These are phyloP conservation scores for Eimeria praecox DNA, from an alignment of 169 alveolate species.

Conservation along the genomic window DNA sequence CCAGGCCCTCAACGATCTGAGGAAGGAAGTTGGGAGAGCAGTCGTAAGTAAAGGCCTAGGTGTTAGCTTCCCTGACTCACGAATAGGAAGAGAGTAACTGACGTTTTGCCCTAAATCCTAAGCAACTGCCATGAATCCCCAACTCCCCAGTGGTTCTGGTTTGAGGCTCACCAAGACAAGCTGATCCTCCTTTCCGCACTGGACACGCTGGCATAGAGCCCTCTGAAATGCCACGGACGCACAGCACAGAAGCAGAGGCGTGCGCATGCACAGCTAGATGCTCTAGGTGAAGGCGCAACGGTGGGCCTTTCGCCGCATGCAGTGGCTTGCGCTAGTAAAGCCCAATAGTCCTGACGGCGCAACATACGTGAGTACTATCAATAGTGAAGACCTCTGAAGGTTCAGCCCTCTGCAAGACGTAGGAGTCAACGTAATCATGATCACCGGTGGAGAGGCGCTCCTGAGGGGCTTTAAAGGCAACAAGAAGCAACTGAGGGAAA, in stretches of 20 bases:
- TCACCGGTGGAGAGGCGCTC: background rate
- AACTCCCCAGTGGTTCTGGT: background rate
- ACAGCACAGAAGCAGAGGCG: background rate
- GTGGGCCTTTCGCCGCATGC: background rate
- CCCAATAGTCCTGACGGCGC: background rate
- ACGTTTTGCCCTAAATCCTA: background rate
- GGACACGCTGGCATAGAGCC: constrained; percentile 57
- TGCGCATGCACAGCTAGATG: background rate
- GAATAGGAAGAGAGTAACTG: background rate
- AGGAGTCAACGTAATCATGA: background rate
- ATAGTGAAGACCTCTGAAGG: constrained; percentile 64
- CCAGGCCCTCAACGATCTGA: constrained; percentile 66
- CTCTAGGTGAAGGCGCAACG: background rate
- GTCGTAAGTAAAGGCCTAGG: background rate
- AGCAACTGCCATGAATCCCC: background rate
- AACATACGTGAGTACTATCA: constrained; percentile 66
- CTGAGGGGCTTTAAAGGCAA: constrained; percentile 48
- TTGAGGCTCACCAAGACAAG: constrained; percentile 49
- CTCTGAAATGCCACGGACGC: constrained; percentile 13
- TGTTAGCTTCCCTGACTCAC: background rate
- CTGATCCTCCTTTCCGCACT: constrained; percentile 20
- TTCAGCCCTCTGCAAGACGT: constrained; percentile 13
- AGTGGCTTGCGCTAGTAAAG: background rate
- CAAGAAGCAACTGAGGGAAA: constrained; percentile 56
- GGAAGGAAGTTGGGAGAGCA: background rate